Evolutionary conservation across 441 rosid species (phyloP).

Genomic region (Eruca vesicaria): DNA sequence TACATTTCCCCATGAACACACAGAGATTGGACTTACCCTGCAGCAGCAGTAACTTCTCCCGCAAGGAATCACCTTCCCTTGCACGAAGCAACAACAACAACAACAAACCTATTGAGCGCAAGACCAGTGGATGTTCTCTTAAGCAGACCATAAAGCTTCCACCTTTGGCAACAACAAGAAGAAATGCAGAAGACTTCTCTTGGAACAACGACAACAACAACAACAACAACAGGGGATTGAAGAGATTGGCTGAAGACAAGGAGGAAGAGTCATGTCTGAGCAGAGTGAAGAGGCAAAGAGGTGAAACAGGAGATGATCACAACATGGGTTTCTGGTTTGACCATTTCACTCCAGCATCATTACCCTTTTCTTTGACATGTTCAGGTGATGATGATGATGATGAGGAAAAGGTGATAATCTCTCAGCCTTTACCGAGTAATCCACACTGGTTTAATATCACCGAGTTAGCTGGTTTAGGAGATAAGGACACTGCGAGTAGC

Average conservation of each 20-base stretch:
- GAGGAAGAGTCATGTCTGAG: conserved; percentile 58
- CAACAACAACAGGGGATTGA: conserved; percentile 52
- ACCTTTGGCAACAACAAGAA: conserved; percentile 66
- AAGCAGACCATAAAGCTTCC: conserved; percentile 88
- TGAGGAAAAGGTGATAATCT: conserved; percentile 43
- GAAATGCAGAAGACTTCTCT: conserved; percentile 59
- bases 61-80: conserved; percentile 65
- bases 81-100: conserved; percentile 64
- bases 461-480: conserved; percentile 66
- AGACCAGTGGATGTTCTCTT: conserved; percentile 58
- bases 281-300: conserved; percentile 75
- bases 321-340: conserved; percentile 76
- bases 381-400: conserved; percentile 77
- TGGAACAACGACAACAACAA: conserved; percentile 51
- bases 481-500: conserved; percentile 61
- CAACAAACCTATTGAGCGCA: conserved; percentile 62
- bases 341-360: conserved; percentile 47
- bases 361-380: conserved; percentile 74
- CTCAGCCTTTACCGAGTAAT: conserved; percentile 67
- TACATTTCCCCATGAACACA: conserved; percentile 87
- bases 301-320: conserved; percentile 46
- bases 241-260: conserved; percentile 84
- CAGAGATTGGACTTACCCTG: conserved; percentile 94
- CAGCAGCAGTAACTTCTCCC: conserved; percentile 56
- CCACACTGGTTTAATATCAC: conserved; percentile 73